Percentiles rank a stretch among this genome's conserved stretches.
phyloP scores from a whole-genome alignment of 2,329 filamentous ascomycete species.

The Metarhizium guizhouense region DNA sequence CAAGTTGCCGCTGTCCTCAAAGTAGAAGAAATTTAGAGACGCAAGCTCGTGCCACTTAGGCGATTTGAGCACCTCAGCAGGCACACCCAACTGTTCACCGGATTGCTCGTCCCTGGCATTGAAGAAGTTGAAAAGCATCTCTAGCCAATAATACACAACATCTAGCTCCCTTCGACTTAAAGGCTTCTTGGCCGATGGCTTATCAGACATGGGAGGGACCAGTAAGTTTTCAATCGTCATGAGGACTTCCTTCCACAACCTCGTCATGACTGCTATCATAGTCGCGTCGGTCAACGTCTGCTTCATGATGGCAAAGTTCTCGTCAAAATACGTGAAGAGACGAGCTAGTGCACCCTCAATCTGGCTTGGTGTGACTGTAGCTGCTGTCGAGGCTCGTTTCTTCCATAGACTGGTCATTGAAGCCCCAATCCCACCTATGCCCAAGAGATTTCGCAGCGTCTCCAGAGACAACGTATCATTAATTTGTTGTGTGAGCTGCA shows the following conservation, averaged over 20 bases:
- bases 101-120: constrained; percentile 78
- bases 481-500: constrained; percentile 82
- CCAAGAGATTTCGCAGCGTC: constrained; percentile 66
- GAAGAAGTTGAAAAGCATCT: constrained; percentile 89
- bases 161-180: constrained; percentile 84
- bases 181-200: constrained; percentile 76
- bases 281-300: constrained; percentile 86
- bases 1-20: constrained; percentile 81
- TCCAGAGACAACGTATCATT: constrained; percentile 78
- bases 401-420: constrained; percentile 64
- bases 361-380: constrained; percentile 59
- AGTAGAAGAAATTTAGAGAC: constrained; percentile 97
- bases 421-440: constrained; percentile 58
- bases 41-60: constrained; percentile 98
- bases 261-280: constrained; percentile 98
- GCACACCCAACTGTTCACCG: constrained; percentile 77
- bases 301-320: constrained; percentile 99
- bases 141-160: constrained; percentile 89
- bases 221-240: constrained; percentile 83
- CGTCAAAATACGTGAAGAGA: constrained; percentile 90
- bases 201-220: constrained; percentile 90
- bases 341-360: constrained; percentile 74
- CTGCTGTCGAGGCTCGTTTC: constrained; percentile 45
- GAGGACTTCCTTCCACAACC: constrained; percentile 95
- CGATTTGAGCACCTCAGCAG: constrained; percentile 84